These are phyloP conservation scores for Amaranthus tricolor DNA, from an alignment of 179 eudicot species.

Conservation along the genomic window DNA sequence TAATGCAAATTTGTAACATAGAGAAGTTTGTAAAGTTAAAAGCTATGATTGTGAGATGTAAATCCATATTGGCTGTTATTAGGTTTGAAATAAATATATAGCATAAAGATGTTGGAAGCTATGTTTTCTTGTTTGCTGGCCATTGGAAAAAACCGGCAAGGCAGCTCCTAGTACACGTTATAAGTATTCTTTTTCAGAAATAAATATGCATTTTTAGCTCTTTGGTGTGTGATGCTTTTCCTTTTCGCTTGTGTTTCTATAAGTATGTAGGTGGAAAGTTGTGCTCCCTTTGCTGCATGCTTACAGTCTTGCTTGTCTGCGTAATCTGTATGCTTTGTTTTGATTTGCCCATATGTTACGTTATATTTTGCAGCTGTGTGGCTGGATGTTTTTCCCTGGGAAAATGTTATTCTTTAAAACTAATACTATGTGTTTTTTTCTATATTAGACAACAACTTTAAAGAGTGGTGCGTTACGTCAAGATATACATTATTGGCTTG, in stretches of 20 bases:
- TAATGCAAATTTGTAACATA: not conserved
- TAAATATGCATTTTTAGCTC: not conserved
- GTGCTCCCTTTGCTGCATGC: too few relatives aligned
- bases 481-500: constrained; percentile 97
- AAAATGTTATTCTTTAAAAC: not conserved
- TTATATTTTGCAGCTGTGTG: constrained; percentile 5
- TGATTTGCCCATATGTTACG: too few relatives aligned
- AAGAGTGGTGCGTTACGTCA: constrained; percentile 79
- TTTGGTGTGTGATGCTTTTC: too few relatives aligned
- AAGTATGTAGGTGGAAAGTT: not conserved
- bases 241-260: not conserved
- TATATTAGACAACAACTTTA: constrained; percentile 65
- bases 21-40: not conserved
- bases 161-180: too few relatives aligned
- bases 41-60: not conserved
- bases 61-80: not conserved
- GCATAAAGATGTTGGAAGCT: constrained; percentile 3
- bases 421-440: not conserved
- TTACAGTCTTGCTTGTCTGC: not conserved
- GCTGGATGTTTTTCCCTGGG: not conserved
- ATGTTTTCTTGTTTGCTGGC: not conserved
- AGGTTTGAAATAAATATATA: not conserved
- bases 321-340: not conserved
- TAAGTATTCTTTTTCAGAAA: too few relatives aligned
- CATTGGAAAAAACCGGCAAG: too few relatives aligned